Base-by-base conservation (phyloP, 805 yeast species). In the Lipomyces sp. region DNA sequence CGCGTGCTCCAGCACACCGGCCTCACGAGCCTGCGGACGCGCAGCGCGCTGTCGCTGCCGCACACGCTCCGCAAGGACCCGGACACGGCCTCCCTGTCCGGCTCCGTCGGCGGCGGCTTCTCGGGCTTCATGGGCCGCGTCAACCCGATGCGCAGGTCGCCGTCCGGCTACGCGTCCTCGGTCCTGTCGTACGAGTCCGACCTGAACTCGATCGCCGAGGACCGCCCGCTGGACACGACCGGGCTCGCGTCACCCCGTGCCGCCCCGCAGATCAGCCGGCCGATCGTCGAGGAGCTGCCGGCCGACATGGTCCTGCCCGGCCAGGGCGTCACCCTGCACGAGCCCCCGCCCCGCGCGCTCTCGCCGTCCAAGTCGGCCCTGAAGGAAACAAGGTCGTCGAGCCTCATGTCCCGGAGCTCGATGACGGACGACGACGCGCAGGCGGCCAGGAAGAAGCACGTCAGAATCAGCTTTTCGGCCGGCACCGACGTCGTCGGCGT, bases 171-270 rank as follows among this genome's bases (percentile, higher is more conserved):
- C 32, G 57, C 58, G 2, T 52, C 58, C 6, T 47, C 53, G 11
- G 28, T 54, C 26, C 26, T 39, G 13, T 54, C 58, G 14, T 51
- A 37, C 39, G 58, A 54, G 26, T 47, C 53, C 22, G 58, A 53
- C 23, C 43, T 53, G 37, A 53, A 53, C 38, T 51, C 56, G 24
- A 53, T 53, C 39, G 29, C 47, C 11, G 58, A 53, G 31, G 49
- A 46, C 36, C 48, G 21, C 8, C 34, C 47, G 23, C 33, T 51
- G 14, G 58, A 46, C 34, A 43, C 49, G 13, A 24, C 36, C 34
- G 34, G 38, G 10, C 23, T 29, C 19, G 35, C 47, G 37, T 48
- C 52, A 21, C n/a, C n/a, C 19, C 19, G 36, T 2, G 24, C 47
- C 14, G 16, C 22, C 2, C 28, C 4, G 13, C 23, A 14, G 11